These are phyloP conservation scores for Dunaliella primolecta DNA, from an alignment of 139 green algal genomes.

Conservation along the genomic window DNA sequence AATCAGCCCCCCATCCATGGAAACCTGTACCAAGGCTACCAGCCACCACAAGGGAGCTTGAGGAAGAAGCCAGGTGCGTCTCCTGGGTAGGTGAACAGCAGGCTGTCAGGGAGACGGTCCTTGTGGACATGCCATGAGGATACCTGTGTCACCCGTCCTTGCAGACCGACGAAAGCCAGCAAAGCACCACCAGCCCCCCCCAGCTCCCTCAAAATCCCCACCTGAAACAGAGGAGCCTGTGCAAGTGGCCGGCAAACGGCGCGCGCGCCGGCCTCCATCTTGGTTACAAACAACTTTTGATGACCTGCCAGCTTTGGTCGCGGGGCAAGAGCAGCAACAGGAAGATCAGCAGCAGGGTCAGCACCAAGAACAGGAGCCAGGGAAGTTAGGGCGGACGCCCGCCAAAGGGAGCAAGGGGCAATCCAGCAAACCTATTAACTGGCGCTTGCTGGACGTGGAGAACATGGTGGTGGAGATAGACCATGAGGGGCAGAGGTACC, in stretches of 20 bases:
- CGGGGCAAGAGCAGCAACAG: neutral
- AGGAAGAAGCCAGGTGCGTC: neutral
- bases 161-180: neutral
- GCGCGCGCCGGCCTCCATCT: neutral
- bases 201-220: too few species aligned
- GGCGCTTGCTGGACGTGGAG: neutral
- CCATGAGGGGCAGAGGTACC: neutral
- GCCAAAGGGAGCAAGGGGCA: neutral
- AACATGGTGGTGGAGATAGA: conserved; percentile 14
- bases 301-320: neutral
- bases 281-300: neutral
- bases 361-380: neutral
- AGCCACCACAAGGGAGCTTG: neutral
- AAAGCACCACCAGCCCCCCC: neutral
- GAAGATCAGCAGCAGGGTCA: neutral
- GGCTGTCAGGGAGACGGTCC: neutral
- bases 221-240: neutral
- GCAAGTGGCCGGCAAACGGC: neutral
- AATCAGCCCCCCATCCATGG: neutral
- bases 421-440: too few species aligned
- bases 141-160: neutral
- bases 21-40: too few species aligned
- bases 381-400: neutral
- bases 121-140: neutral
- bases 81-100: neutral